Base-by-base conservation (phyloP, 805 yeast species). In the Ogataea populi-albae region DNA sequence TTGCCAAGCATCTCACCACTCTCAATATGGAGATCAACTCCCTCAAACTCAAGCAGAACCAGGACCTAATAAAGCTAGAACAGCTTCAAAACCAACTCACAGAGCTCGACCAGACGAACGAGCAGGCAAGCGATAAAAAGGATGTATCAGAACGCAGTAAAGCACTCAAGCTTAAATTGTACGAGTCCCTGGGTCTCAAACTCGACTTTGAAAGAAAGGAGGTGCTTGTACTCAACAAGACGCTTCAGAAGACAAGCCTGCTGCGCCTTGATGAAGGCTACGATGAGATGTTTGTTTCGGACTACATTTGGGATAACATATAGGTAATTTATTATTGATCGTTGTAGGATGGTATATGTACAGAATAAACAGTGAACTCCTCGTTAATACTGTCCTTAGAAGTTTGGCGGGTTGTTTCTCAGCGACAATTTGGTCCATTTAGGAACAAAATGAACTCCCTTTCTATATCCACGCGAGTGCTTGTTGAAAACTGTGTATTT, bases 381-480 rank as follows among this genome's bases (percentile, higher is more conserved):
- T 26, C 21, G 27, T 18, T 29, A 23, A 23, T 12, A 8, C 23
- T 23, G 17, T 25, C 21, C 36, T 56, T 66, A 85, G 59, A 74
- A 81, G 55, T 80, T 72, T 41, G 71, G 71, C 29, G 96, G 96
- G 54, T 85, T 83, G 40, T 74, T 78, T 67, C 96, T 79, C 61
- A 81, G 73, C 6, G 94, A 77, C 44, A 77, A 59, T 66, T 81
- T 87, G 36, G 97, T 88, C 95, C 96, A 88, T 57, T 88, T 86
- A 15, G 96, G 96, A 27, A 82, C 84, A 60, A 79, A 67, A 55
- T 91, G 98, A 17, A 86, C 78, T 46, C 89, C 80, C 65, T 88
- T 91, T 67, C 98, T 78, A 64, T 91, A 93, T 15, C 80, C 81
- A 52, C 72, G 77, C 10, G 80, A 73, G 51, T 78, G 78, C 61